Base-by-base conservation (phyloP, 495 filamentous ascomycete species). In the Neurospora tetrasperma region DNA sequence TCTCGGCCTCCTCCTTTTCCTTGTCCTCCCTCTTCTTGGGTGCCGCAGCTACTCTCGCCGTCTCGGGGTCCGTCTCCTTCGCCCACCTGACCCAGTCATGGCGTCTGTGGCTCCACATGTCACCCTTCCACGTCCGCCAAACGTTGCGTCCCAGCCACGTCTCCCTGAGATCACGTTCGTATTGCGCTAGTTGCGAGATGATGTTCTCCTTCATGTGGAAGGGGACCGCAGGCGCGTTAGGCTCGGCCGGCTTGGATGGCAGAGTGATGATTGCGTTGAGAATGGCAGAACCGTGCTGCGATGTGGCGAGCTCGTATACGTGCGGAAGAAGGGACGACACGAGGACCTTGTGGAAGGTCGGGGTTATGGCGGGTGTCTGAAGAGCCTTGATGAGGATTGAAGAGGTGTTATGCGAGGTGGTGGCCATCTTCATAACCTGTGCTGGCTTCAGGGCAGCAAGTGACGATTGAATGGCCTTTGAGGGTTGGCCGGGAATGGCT, bases 81-180 rank as follows among this genome's bases (percentile, higher is more conserved):
- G 89, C 90, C 81, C 89, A 89, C 27, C 83, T 80, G 39, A 90
- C 86, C 93, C 93, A 96, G 43, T 94, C 91, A 27, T 82, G 84
- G 46, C 89, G 82, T 69, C 88, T 84, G 68, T 89, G 83, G 75
- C 75, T 78, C 83, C 84, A 98, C 31, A 94, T 78, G 81, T 98
- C 96, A 83, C 97, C 94, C 71, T 86, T 88, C 96, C 96, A 99
- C 74, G 96, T 93, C 71, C 90, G 85, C 95, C 94, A 98, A 12
- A 97, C 93, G 4, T 90, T 91, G 7, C 94, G 84, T 4, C 96
- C 96, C 35, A 91, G 84, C 75, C 88, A 91, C 0, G 89, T 90
- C 72, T 93, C 90, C 31, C 94, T 86, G 20, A 99, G 83, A 12
- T 85, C 79, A 42, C 84, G 75, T 79, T 97, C 94, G 72, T 83